phyloP scores from a whole-genome alignment of 345 rosid species.

The Rhodomyrtus tomentosa region DNA sequence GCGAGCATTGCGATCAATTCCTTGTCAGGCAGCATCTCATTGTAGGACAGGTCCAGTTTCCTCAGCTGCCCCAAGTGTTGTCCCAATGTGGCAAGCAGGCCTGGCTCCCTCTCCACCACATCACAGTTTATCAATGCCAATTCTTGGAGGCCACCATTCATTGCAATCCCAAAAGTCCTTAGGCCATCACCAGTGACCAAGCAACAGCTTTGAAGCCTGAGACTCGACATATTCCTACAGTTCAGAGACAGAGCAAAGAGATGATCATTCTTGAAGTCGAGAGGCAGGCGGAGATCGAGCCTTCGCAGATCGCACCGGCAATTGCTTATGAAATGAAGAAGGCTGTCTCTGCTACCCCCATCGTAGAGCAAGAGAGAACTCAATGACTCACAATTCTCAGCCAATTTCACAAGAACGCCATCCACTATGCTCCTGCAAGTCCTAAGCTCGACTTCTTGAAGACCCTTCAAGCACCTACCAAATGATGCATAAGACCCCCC shows the following conservation, averaged over 20 bases:
- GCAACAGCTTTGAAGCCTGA: conserved; percentile 69
- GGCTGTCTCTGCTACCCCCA: conserved; percentile 66
- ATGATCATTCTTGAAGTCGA: conserved; percentile 72
- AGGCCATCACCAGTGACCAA: conserved; percentile 75
- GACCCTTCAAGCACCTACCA: conserved; percentile 20
- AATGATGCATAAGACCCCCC: conserved; percentile 37
- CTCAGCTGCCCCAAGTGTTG: conserved; percentile 48
- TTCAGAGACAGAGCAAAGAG: conserved; percentile 41
- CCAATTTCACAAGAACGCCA: conserved; percentile 39
- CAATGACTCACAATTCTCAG: conserved; percentile 45
- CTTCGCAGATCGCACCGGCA: conserved; percentile 36
- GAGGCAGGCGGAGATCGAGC: conserved; percentile 68
- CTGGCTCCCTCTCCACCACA: conserved; percentile 57
- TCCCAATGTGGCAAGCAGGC: conserved; percentile 71
- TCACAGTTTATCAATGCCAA: conserved; percentile 60
- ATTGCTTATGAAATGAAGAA: conserved; percentile 51
- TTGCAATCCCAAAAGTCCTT: conserved; percentile 37
- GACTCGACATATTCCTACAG: conserved; percentile 29
- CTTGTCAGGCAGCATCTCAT: conserved; percentile 59
- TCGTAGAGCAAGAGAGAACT: conserved; percentile 62
- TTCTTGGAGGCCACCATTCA: conserved; percentile 44
- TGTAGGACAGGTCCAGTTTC: conserved; percentile 52
- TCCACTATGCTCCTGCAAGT: conserved; percentile 60
- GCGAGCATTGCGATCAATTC: conserved; percentile 61
- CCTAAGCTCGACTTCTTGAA: conserved; percentile 58